Evolutionary conservation across 345 rosid species (phyloP).

Genomic region (Acer saccharum): DNA sequence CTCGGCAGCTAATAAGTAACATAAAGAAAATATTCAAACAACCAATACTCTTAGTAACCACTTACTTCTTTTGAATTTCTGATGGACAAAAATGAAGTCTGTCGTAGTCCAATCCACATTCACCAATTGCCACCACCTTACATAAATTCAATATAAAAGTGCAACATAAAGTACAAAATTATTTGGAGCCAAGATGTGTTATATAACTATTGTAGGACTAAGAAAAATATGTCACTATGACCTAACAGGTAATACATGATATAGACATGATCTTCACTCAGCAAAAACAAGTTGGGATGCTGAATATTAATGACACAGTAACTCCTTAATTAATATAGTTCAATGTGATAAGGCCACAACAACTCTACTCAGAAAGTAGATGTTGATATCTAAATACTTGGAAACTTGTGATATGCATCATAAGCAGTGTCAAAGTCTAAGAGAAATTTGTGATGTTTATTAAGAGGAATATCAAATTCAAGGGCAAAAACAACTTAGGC

Average conservation of each 20-base stretch:
- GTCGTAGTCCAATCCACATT: constrained; percentile 97
- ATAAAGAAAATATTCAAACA: background rate
- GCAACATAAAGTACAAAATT: background rate
- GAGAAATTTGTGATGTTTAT: background rate
- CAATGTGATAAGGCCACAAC: background rate
- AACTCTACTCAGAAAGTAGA: constrained; percentile 1
- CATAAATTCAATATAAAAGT: constrained; percentile 17
- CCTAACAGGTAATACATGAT: background rate
- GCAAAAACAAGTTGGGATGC: background rate
- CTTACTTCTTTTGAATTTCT: constrained; percentile 84
- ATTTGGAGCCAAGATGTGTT: background rate
- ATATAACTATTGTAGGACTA: background rate
- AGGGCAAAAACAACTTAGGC: background rate
- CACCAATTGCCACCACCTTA: constrained; percentile 94
- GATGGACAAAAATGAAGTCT: constrained; percentile 91
- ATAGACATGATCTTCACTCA: background rate
- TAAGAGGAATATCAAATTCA: background rate
- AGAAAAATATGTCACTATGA: background rate
- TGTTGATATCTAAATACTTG: background rate
- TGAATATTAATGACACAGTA: background rate
- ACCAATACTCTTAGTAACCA: constrained; percentile 15
- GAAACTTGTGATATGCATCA: background rate
- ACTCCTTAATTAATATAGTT: background rate
- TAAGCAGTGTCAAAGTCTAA: background rate
- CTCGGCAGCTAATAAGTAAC: background rate